phyloP scores from a whole-genome alignment of 768 basidiomycete species.

The Suillus variegatus region DNA sequence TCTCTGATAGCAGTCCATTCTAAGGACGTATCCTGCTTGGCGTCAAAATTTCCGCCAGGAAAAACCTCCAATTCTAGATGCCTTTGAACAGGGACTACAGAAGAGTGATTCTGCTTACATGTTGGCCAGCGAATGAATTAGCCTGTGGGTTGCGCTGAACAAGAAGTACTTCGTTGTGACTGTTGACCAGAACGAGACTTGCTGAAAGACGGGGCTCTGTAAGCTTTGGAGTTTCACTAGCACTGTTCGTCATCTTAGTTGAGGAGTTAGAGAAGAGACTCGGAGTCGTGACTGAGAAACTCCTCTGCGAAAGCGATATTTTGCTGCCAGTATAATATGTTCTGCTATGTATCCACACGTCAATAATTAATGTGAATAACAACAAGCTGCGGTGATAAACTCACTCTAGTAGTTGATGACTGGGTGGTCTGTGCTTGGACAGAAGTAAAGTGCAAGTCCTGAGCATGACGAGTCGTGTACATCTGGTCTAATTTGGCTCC shows the following conservation, averaged over 20 bases:
- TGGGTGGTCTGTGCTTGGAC: not conserved
- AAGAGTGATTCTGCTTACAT: conserved; percentile 43
- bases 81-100: conserved; percentile 3
- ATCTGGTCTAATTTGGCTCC: not conserved
- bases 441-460: not conserved
- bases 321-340: not conserved
- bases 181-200: conserved; percentile 65
- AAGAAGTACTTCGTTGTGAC: conserved; percentile 65
- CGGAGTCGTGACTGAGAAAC: not conserved
- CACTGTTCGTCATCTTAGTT: not conserved
- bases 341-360: not conserved
- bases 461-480: not conserved
- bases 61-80: conserved; percentile 54
- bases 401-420: not conserved
- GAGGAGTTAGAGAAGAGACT: not conserved
- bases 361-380: not conserved
- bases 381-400: not conserved
- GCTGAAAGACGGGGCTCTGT: conserved; percentile 59
- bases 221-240: not conserved
- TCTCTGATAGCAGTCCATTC: conserved; percentile 70
- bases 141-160: conserved; percentile 71
- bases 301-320: not conserved
- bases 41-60: conserved; percentile 72
- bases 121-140: conserved; percentile 63
- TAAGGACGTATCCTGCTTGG: conserved; percentile 56